Conservation (phyloP, 768 basidiomycete genomes). For the Plicaturopsis crispa region DNA sequence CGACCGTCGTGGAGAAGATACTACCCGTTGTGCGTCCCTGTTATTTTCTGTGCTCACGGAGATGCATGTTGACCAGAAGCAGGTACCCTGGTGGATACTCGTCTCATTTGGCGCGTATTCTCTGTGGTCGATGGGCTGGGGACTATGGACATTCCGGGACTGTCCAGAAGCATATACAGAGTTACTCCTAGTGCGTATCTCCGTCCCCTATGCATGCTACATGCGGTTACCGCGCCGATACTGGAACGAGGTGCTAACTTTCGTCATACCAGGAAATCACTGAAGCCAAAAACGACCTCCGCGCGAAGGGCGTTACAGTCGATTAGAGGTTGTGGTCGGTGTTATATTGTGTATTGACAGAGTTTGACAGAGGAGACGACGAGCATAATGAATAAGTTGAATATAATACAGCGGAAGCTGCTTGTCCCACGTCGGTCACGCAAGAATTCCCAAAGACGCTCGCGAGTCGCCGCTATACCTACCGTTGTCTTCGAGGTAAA, state of each 20-base stretch:
- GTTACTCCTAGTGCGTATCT: slow-evolving; percentile 45
- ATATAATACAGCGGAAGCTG: too few relatives aligned
- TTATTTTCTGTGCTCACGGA: neutral
- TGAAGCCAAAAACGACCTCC: slow-evolving; percentile 48
- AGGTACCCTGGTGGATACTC: slow-evolving; percentile 82
- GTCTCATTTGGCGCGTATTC: slow-evolving; percentile 77
- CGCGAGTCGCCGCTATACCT: too few relatives aligned
- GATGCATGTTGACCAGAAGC: neutral
- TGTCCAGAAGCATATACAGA: slow-evolving; percentile 76
- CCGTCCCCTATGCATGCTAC: neutral
- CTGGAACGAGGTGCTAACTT: neutral
- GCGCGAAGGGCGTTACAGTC: slow-evolving; percentile 52
- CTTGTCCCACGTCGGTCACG: too few relatives aligned
- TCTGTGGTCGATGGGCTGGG: slow-evolving; percentile 70
- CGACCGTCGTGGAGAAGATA: neutral
- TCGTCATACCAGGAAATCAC: slow-evolving; percentile 47
- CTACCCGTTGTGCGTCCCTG: neutral
- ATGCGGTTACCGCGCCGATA: neutral
- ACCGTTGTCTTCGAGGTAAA: too few relatives aligned
- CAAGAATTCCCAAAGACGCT: too few relatives aligned
- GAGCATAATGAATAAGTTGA: too few relatives aligned
- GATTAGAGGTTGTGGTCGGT: slow-evolving; percentile 27
- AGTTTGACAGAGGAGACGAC: too few relatives aligned
- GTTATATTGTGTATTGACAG: neutral
- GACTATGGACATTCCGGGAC: slow-evolving; percentile 65